Conservation (phyloP, 2,329 filamentous ascomycete species). For the Colletotrichum agaves region DNA sequence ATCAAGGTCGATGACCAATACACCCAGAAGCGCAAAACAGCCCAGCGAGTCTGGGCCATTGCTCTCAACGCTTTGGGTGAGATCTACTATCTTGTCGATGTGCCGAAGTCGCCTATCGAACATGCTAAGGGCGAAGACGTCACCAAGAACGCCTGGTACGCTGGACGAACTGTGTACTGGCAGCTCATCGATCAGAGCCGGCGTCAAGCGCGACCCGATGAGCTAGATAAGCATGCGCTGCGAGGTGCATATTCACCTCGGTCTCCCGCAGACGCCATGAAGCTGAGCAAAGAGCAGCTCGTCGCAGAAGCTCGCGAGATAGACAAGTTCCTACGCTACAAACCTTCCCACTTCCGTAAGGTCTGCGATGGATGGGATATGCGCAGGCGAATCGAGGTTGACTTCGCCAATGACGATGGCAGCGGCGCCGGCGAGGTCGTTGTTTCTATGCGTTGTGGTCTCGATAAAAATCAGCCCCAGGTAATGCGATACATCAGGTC, state of each 20-base stretch:
- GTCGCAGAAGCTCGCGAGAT: slow-evolving; percentile 83
- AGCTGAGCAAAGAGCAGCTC: slow-evolving; percentile 76
- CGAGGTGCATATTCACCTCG: slow-evolving; percentile 84
- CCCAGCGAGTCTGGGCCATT: slow-evolving; percentile 86
- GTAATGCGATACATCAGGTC: slow-evolving; percentile 58
- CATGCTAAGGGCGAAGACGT: slow-evolving; percentile 63
- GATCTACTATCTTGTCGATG: slow-evolving; percentile 82
- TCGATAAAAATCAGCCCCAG: slow-evolving; percentile 65
- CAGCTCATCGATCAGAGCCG: slow-evolving; percentile 81
- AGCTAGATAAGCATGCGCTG: slow-evolving; percentile 73
- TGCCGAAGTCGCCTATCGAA: slow-evolving; percentile 66
- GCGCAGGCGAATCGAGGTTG: slow-evolving; percentile 84
- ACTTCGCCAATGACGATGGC: slow-evolving; percentile 87
- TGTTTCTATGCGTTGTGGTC: slow-evolving; percentile 78
- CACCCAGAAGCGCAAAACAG: slow-evolving; percentile 73
- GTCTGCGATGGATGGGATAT: slow-evolving; percentile 92
- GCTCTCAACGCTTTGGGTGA: slow-evolving; percentile 95
- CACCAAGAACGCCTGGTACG: slow-evolving; percentile 79
- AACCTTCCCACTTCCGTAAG: slow-evolving; percentile 81
- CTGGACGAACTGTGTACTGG: slow-evolving; percentile 84
- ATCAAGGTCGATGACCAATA: slow-evolving; percentile 88
- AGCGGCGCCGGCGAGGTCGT: slow-evolving; percentile 80
- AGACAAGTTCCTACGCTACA: slow-evolving; percentile 77
- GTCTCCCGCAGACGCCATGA: slow-evolving; percentile 79
- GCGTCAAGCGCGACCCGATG: slow-evolving; percentile 76